Evolutionary conservation across 768 basidiomycete genomes (phyloP), one percentile per base, ranked within the genome.

Genomic region (Dendrothele bispora): DNA sequence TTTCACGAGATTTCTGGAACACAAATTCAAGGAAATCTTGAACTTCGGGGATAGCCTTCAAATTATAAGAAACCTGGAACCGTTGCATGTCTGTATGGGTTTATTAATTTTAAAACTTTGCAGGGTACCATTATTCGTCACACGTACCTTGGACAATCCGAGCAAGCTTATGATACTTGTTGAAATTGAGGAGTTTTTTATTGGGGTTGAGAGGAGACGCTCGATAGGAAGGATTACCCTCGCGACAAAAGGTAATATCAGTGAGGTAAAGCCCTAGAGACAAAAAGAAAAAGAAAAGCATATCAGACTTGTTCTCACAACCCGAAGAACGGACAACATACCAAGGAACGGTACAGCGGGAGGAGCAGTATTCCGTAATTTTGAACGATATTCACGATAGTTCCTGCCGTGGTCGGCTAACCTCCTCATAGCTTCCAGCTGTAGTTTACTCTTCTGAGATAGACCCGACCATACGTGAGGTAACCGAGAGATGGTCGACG

Each of bases 331-430:
- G 8, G 55, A n/a, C n/a, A n/a, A n/a, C 74, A 60, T 68, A 81
- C 95, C 95, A 39, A 99, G 77, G 80, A 98, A 99, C 2, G 95
- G 95, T 29, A 99, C 83, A 20, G 92, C 93, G 7, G 95, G 94
- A 11, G 93, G 89, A 4, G 83, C 80, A n/a, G 87, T 92, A 56
- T 88, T 90, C 43, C 93, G 83, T 52, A 99, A 78, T 55, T 78
- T 84, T 44, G 82, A 79, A 51, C 97, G 89, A 64, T 99, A 99
- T 68, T 95, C 88, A 60, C 87, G 81, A 59, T 89, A 92, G 62
- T 95, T 94, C 48, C 91, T 79, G 39, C 88, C 80, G 62, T 97
- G 92, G 63, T 98, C 95, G 12, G 95, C 91, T 27, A 98, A 73
- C 53, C 84, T 84, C 54, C 94, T 81, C 45, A 98, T 71, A 1